Evolutionary conservation across 1,139 yeast genomes (phyloP).

Genomic region (Zygoascus hellenicus): DNA sequence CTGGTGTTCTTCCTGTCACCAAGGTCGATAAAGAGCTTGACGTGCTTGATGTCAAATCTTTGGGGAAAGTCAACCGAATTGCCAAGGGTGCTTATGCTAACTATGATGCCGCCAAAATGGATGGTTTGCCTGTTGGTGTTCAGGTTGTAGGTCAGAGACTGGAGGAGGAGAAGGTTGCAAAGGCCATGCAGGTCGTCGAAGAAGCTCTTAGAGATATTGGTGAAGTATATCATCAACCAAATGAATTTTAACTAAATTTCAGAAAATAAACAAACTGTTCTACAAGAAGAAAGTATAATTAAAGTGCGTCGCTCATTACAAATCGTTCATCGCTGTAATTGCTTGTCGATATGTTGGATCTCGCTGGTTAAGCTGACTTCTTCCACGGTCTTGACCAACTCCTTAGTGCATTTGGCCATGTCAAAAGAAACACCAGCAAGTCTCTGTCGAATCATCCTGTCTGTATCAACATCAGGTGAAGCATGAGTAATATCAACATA

Average conservation of each 20-base stretch:
- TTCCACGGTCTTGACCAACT: constrained; percentile 89
- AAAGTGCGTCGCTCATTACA: neutral
- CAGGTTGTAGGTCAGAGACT: constrained; percentile 55
- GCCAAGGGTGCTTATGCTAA: constrained; percentile 39
- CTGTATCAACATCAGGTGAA: constrained; percentile 59
- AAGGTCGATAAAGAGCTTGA: constrained; percentile 47
- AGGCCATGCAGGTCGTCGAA: constrained; percentile 37
- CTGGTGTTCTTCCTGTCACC: constrained; percentile 56
- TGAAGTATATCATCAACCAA: constrained; percentile 27
- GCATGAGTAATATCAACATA: constrained; percentile 32
- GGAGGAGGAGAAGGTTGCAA: constrained; percentile 57
- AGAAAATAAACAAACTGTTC: neutral
- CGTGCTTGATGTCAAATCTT: constrained; percentile 31
- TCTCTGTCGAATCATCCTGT: constrained; percentile 84
- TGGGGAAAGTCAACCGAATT: constrained; percentile 33
- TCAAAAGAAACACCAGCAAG: constrained; percentile 95
- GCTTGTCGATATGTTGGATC: constrained; percentile 39
- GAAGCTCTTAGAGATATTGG: constrained; percentile 32
- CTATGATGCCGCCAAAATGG: constrained; percentile 52
- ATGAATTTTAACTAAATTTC: constrained; percentile 17
- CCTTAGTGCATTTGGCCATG: constrained; percentile 93
- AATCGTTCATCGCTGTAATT: constrained; percentile 14
- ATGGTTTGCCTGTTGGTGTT: constrained; percentile 61
- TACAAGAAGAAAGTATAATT: neutral
- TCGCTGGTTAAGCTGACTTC: constrained; percentile 86